Conservation (phyloP, 345 rosid genomes). For the Fremontodendron californicum region DNA sequence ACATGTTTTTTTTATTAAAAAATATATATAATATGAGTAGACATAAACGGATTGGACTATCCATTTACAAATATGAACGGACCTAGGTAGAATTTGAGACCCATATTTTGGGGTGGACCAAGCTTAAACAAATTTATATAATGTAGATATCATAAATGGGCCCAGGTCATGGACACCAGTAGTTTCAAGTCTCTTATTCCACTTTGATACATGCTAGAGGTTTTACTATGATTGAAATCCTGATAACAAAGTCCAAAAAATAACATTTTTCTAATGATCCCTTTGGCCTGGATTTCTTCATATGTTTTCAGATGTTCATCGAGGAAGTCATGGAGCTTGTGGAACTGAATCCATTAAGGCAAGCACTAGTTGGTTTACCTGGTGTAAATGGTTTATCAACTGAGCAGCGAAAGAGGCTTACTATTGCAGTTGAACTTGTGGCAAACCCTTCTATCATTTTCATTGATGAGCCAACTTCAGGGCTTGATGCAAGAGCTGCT, state of each 20-base stretch:
- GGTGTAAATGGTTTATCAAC: slow-evolving; percentile 81
- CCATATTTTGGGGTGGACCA: no score
- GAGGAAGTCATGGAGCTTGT: slow-evolving; percentile 92
- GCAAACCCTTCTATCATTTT: slow-evolving; percentile 90
- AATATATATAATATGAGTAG: no score
- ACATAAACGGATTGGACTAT: no score
- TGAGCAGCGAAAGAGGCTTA: slow-evolving; percentile 83
- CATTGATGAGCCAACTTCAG: slow-evolving; percentile 97
- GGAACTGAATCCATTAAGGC: slow-evolving; percentile 54
- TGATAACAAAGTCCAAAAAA: not conserved
- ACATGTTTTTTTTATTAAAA: no score
- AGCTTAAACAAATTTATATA: no score
- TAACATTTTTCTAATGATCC: not conserved
- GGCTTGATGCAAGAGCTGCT: slow-evolving; percentile 91
- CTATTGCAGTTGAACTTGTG: slow-evolving; percentile 89
- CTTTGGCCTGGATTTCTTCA: not conserved
- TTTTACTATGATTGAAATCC: not conserved
- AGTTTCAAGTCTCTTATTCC: not conserved
- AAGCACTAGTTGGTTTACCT: slow-evolving; percentile 74
- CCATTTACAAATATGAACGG: no score
- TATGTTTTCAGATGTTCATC: slow-evolving; percentile 55
- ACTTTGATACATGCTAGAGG: not conserved
- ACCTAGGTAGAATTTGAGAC: no score
- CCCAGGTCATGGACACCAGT: no score
- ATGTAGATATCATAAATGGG: no score